These are phyloP conservation scores for Russula foetens DNA, from an alignment of 768 basidiomycete genomes.

Conservation along the genomic window DNA sequence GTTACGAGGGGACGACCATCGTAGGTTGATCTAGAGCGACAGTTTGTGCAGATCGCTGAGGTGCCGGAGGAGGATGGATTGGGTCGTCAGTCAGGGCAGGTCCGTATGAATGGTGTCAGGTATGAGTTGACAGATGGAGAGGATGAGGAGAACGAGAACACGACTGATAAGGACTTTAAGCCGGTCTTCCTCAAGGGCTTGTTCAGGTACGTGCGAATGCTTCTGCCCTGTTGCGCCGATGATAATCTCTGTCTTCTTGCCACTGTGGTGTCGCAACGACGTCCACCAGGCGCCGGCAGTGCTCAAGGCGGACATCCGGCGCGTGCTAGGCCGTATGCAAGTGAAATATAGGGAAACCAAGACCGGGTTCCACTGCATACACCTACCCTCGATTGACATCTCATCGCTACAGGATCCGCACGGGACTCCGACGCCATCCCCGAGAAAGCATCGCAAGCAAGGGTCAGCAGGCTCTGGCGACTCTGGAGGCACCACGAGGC, in stretches of 20 bases:
- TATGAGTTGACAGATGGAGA: slow-evolving; percentile 10
- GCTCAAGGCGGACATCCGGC: slow-evolving; percentile 77
- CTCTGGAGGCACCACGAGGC: slow-evolving; percentile 40
- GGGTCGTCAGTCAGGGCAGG: not conserved
- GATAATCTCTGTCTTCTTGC: not conserved
- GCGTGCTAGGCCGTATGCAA: slow-evolving; percentile 89
- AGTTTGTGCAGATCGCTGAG: slow-evolving; percentile 45
- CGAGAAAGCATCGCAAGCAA: slow-evolving; percentile 24
- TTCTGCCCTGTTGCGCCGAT: not conserved
- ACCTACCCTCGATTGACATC: slow-evolving; percentile 89
- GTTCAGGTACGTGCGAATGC: slow-evolving; percentile 57
- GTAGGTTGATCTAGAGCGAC: slow-evolving; percentile 29
- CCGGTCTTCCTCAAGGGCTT: slow-evolving; percentile 93
- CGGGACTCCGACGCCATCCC: slow-evolving; percentile 24
- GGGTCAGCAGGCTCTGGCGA: slow-evolving; percentile 47
- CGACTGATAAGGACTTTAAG: slow-evolving; percentile 69
- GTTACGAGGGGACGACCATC: slow-evolving; percentile 35
- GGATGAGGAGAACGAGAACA: slow-evolving; percentile 7
- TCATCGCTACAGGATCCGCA: slow-evolving; percentile 48
- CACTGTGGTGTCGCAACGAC: slow-evolving; percentile 80
- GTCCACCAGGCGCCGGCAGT: slow-evolving; percentile 71
- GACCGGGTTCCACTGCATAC: slow-evolving; percentile 92
- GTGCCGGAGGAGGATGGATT: slow-evolving; percentile 29
- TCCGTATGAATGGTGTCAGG: not conserved
- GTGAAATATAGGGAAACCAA: slow-evolving; percentile 89